Conservation (phyloP, 768 basidiomycete genomes). For the Pulveroboletus sp. region DNA sequence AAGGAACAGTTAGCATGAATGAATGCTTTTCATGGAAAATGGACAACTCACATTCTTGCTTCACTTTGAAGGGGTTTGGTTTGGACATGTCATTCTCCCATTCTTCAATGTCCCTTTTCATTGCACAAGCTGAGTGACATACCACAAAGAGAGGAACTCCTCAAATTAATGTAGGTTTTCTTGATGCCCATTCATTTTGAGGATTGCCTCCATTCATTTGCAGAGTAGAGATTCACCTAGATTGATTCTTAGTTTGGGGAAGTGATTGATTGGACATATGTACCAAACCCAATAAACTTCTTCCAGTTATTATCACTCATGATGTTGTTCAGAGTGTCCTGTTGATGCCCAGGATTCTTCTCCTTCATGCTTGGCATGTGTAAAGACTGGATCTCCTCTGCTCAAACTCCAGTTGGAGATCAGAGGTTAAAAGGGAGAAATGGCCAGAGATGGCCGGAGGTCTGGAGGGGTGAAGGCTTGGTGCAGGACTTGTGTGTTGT, state of each 20-base stretch:
- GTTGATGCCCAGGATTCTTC: conserved; percentile 32
- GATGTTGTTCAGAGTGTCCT: conserved; percentile 37
- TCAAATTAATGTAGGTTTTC: conserved; percentile 5
- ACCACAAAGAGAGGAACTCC: background rate
- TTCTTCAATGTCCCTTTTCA: background rate
- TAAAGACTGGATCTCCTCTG: too few relatives aligned
- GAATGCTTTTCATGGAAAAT: too few relatives aligned
- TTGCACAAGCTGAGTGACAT: background rate
- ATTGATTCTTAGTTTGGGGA: background rate
- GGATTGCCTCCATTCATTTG: conserved; percentile 2
- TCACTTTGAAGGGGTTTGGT: conserved; percentile 10
- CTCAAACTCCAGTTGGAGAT: too few relatives aligned
- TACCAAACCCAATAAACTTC: conserved; percentile 29
- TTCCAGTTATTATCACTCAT: conserved; percentile 36
- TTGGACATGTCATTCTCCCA: conserved; percentile 6
- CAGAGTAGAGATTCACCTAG: background rate
- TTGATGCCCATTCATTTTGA: conserved; percentile 4
- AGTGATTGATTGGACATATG: background rate
- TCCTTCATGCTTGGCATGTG: conserved; percentile 21
- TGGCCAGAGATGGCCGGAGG: too few relatives aligned
- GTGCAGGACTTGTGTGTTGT: too few relatives aligned
- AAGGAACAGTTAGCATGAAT: too few relatives aligned
- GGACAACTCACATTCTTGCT: background rate
- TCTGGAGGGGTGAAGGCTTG: too few relatives aligned
- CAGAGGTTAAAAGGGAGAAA: too few relatives aligned